phyloP scores from a whole-genome alignment of 192 early-diverging fungal genomes.

The Jimgerdemannia lactiflua region DNA sequence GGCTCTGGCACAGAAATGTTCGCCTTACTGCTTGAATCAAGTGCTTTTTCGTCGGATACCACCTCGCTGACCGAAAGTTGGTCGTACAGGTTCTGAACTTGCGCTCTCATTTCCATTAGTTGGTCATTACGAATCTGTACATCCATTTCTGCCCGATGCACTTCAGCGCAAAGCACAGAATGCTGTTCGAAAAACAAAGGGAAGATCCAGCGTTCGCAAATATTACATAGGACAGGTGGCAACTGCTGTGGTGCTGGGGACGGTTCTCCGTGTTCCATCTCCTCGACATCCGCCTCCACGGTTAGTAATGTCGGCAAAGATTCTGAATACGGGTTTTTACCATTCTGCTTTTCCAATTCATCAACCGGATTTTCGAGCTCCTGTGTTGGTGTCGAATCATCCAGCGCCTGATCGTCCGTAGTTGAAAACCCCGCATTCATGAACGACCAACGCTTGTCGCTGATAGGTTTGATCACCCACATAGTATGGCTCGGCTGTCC shows the following conservation, averaged over 20 bases:
- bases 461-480: conserved; percentile 73
- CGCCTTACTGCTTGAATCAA: neutral
- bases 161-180: conserved; percentile 60
- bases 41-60: conserved; percentile 5
- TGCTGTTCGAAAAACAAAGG: conserved; percentile 75
- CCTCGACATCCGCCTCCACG: conserved; percentile 1
- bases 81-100: conserved; percentile 32
- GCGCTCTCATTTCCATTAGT: conserved; percentile 52
- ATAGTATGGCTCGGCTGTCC: conserved; percentile 64
- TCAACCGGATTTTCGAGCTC: neutral
- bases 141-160: conserved; percentile 78
- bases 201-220: conserved; percentile 75
- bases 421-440: conserved; percentile 13
- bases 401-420: conserved; percentile 26
- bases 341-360: neutral
- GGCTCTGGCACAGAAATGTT: conserved; percentile 5
- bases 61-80: conserved; percentile 3
- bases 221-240: conserved; percentile 64
- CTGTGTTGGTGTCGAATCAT: neutral
- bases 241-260: neutral
- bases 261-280: conserved; percentile 1
- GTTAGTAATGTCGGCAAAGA: neutral
- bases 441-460: conserved; percentile 16
- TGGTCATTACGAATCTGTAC: conserved; percentile 71
- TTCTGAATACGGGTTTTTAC: neutral